Evolutionary conservation across 306 rosid species (phyloP).

Genomic region (Gastrolobium villosum): DNA sequence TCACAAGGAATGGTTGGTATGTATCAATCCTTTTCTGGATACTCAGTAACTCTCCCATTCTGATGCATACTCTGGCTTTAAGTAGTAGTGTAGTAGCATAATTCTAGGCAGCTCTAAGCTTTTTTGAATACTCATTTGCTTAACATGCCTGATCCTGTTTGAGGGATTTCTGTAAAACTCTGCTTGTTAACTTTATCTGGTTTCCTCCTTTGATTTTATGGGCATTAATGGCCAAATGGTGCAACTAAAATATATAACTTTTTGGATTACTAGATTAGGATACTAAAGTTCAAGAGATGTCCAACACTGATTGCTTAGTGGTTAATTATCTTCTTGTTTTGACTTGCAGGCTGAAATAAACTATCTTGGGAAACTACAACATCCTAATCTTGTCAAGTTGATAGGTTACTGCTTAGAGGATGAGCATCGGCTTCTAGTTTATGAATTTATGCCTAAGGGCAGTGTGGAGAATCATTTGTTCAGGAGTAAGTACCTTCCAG

Average conservation of each 20-base stretch:
- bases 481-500: conserved; percentile 70
- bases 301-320: conserved; percentile 19
- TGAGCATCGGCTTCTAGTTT: conserved; percentile 78
- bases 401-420: conserved; percentile 89
- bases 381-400: conserved; percentile 89
- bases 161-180: conserved; percentile 23
- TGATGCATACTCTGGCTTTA: neutral
- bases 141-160: conserved; percentile 1
- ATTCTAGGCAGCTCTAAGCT: neutral
- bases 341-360: conserved; percentile 82
- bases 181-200: neutral
- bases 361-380: conserved; percentile 83
- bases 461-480: conserved; percentile 92
- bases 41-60: neutral
- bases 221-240: conserved; percentile 5
- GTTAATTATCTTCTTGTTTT: conserved; percentile 31
- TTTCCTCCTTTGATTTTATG: conserved; percentile 16
- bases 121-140: neutral
- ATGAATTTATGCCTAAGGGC: conserved; percentile 91
- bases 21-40: conserved; percentile 36
- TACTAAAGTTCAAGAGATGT: conserved; percentile 19
- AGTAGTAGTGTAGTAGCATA: neutral
- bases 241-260: neutral
- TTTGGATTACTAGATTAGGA: conserved; percentile 32
- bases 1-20: conserved; percentile 91